Evolutionary conservation across 1,284 basidiomycete genomes (phyloP).

Genomic region (Ustilago loliicola): DNA sequence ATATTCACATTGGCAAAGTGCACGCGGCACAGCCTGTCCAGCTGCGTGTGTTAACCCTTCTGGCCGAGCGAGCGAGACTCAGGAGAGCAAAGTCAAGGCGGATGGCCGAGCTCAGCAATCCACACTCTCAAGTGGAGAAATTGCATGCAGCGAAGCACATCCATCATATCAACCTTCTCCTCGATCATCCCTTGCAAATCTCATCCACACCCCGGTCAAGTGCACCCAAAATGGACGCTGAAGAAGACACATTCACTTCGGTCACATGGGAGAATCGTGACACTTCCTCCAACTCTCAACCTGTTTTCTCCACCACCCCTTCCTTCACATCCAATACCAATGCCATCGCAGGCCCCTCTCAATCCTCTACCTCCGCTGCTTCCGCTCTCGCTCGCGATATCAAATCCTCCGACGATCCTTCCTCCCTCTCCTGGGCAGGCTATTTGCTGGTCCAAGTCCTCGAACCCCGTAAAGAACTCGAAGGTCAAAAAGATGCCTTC

Average conservation of each 20-base stretch:
- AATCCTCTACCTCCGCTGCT: slow-evolving; percentile 20
- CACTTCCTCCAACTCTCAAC: slow-evolving; percentile 37
- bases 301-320: slow-evolving; percentile 32
- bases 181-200: too few species aligned
- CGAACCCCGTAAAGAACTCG: slow-evolving; percentile 93
- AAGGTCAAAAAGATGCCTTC: slow-evolving; percentile 90
- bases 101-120: too few species aligned
- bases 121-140: too few species aligned
- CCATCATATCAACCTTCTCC: neutral
- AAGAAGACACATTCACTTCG: slow-evolving; percentile 64
- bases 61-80: too few species aligned
- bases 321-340: slow-evolving; percentile 20
- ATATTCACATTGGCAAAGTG: neutral
- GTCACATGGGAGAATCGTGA: slow-evolving; percentile 63
- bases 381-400: slow-evolving; percentile 26
- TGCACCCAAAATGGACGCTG: slow-evolving; percentile 40
- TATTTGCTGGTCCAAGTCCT: slow-evolving; percentile 78
- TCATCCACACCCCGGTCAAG: too few species aligned
- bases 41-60: too few species aligned
- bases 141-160: neutral
- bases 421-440: slow-evolving; percentile 59
- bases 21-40: slow-evolving; percentile 10
- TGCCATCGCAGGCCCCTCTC: slow-evolving; percentile 34
- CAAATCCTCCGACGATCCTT: slow-evolving; percentile 26
- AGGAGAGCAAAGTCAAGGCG: too few species aligned